phyloP scores from a whole-genome alignment of 2,329 filamentous ascomycete genomes.

The Xylariales sp. region DNA sequence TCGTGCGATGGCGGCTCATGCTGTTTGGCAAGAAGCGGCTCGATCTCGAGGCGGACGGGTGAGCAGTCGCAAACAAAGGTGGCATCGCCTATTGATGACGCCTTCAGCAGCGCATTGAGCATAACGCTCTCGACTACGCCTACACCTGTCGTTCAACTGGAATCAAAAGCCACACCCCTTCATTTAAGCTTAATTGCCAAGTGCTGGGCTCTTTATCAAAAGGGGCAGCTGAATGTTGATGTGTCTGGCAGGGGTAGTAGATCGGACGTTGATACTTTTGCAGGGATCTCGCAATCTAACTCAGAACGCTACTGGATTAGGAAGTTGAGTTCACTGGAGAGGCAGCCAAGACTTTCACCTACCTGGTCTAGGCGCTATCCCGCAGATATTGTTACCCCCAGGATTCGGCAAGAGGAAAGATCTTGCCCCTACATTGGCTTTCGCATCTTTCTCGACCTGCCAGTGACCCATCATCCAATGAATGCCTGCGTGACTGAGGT shows the following conservation, averaged over 20 bases:
- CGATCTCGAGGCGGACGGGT: no score
- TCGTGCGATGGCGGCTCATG: no score
- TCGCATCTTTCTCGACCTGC: not conserved
- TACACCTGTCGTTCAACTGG: no score
- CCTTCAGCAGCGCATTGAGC: no score
- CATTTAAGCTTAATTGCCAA: slow-evolving; percentile 7
- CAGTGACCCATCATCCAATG: not conserved
- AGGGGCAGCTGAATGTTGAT: slow-evolving; percentile 3
- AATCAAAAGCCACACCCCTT: no score
- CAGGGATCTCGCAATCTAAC: not conserved
- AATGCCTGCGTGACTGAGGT: no score
- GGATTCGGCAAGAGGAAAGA: not conserved
- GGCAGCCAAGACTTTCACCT: slow-evolving; percentile 2
- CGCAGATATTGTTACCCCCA: slow-evolving; percentile 1
- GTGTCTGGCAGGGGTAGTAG: not conserved
- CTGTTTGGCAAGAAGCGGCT: no score
- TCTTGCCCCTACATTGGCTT: not conserved
- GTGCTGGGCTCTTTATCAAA: not conserved
- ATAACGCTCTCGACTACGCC: no score
- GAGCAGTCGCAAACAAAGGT: no score
- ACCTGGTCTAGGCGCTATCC: slow-evolving; percentile 4
- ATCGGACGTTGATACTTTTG: slow-evolving; percentile 5
- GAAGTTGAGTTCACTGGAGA: not conserved
- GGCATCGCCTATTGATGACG: no score
- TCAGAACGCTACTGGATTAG: slow-evolving; percentile 1